Evolutionary conservation across 2,329 filamentous ascomycete genomes (phyloP).

Genomic region (Trichoderma sp.): DNA sequence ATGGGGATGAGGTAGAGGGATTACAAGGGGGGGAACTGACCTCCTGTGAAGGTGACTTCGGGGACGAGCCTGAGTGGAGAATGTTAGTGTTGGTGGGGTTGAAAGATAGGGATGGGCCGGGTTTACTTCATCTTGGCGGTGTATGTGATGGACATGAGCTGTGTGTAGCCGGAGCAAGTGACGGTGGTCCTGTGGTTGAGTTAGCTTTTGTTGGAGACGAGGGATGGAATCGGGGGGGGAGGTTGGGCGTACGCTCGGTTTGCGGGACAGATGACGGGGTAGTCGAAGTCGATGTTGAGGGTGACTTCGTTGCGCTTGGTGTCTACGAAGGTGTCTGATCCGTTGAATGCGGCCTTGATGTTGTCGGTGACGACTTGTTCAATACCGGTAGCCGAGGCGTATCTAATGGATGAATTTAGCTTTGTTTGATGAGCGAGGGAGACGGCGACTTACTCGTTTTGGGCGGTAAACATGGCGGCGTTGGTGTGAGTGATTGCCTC

Average conservation of each 20-base stretch:
- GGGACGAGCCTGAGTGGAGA: conserved; percentile 1
- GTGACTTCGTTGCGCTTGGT: conserved; percentile 10
- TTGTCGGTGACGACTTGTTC: neutral
- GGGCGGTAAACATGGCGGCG: conserved; percentile 10
- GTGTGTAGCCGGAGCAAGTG: conserved; percentile 15
- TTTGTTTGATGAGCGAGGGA: neutral
- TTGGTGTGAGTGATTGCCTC: conserved; percentile 11
- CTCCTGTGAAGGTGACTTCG: conserved; percentile 16
- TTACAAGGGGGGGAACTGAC: neutral
- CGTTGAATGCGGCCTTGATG: conserved; percentile 8
- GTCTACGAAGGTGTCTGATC: conserved; percentile 6
- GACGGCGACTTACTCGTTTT: neutral
- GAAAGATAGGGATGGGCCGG: neutral
- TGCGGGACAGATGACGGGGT: conserved; percentile 10
- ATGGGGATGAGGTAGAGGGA: neutral
- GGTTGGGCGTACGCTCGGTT: conserved; percentile 10
- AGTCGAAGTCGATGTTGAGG: conserved; percentile 8
- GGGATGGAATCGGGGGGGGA: neutral
- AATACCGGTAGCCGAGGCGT: neutral
- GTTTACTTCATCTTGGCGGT: conserved; percentile 15
- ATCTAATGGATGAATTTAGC: neutral
- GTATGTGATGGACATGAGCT: conserved; percentile 17
- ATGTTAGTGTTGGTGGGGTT: neutral
- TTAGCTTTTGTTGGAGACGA: neutral
- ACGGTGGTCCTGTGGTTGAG: conserved; percentile 1